Conservation (phyloP, 1,284 basidiomycete genomes). For the Leccinum fuscescens region DNA sequence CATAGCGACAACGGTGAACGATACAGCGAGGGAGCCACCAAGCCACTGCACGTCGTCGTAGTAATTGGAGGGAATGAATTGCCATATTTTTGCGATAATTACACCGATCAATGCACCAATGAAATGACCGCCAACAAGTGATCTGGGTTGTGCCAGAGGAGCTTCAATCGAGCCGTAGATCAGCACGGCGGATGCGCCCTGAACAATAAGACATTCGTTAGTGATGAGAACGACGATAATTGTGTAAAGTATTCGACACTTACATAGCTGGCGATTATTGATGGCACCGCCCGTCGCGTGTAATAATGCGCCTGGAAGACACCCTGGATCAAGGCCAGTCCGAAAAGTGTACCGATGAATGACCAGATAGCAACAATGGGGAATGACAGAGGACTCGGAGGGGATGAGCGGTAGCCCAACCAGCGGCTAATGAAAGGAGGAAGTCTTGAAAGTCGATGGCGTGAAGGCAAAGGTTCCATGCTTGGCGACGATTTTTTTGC, state of each 20-base stretch:
- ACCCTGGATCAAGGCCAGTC: slow-evolving; percentile 55
- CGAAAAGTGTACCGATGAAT: slow-evolving; percentile 54
- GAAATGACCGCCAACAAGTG: slow-evolving; percentile 43
- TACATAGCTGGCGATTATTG: slow-evolving; percentile 29
- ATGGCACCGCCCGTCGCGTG: slow-evolving; percentile 46
- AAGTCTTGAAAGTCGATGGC: slow-evolving; percentile 1
- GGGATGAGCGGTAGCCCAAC: slow-evolving; percentile 16
- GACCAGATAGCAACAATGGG: slow-evolving; percentile 29
- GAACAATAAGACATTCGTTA: slow-evolving; percentile 36
- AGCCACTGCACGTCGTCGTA: slow-evolving; percentile 52
- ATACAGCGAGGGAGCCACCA: slow-evolving; percentile 53
- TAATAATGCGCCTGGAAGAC: slow-evolving; percentile 54
- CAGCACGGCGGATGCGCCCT: slow-evolving; percentile 63
- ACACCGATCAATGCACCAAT: slow-evolving; percentile 38
- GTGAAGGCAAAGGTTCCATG: neutral
- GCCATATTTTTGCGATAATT: slow-evolving; percentile 56
- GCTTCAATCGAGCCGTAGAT: slow-evolving; percentile 57
- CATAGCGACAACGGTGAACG: slow-evolving; percentile 45
- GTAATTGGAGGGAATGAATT: slow-evolving; percentile 40
- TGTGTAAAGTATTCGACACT: slow-evolving; percentile 4
- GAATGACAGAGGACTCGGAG: slow-evolving; percentile 5
- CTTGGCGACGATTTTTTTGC: neutral
- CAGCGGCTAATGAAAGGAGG: slow-evolving; percentile 10
- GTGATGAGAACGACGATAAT: slow-evolving; percentile 11
- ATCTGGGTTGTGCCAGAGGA: slow-evolving; percentile 62